Conservation (phyloP, 108 stramenopile genomes). For the Mediolabrus comicus region DNA sequence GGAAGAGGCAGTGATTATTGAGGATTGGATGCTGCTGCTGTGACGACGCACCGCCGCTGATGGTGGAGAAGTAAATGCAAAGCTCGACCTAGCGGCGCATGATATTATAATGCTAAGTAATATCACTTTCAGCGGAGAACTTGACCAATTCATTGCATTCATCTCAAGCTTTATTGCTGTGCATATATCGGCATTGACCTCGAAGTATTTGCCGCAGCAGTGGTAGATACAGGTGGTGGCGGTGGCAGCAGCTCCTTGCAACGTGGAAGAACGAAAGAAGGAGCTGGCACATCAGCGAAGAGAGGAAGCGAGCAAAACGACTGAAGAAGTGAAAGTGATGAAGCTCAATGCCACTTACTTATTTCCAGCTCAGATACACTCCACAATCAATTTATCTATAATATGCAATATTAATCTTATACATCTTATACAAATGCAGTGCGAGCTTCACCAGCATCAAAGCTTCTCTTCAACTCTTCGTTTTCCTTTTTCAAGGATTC, state of each 20-base stretch:
- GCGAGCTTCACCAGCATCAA: neutral
- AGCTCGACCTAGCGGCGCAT: neutral
- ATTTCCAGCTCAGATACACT: too few species aligned
- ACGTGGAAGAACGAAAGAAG: too few species aligned
- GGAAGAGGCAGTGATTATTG: neutral
- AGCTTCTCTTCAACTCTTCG: constrained; percentile 20
- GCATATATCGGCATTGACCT: neutral
- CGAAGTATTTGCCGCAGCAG: too few species aligned
- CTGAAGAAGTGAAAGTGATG: too few species aligned
- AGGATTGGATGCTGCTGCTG: neutral
- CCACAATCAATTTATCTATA: too few species aligned
- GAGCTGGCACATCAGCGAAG: too few species aligned
- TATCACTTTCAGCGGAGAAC: neutral
- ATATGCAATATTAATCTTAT: neutral
- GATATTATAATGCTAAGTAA: neutral
- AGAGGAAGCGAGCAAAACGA: too few species aligned
- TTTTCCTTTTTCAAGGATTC: constrained; percentile 44
- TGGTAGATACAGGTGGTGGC: too few species aligned
- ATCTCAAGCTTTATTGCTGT: neutral
- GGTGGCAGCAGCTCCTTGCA: too few species aligned
- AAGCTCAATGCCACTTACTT: too few species aligned
- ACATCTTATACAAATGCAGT: neutral
- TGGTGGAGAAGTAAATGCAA: neutral
- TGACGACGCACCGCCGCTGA: neutral
- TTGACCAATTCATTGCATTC: neutral